phyloP scores from a whole-genome alignment of 768 basidiomycete species.

The Auricularia cornea region DNA sequence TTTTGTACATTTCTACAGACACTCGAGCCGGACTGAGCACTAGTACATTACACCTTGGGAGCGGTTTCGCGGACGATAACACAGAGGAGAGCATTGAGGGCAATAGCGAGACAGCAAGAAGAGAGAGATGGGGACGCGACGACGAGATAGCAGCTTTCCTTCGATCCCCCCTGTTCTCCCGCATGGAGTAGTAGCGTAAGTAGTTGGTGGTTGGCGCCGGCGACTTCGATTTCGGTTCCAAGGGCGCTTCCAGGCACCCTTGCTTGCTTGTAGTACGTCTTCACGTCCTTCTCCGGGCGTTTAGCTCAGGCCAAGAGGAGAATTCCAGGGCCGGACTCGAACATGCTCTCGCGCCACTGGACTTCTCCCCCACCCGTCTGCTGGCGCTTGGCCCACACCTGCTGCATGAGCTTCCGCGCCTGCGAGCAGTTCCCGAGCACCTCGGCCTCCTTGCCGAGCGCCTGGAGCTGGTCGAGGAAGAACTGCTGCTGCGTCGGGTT shows the following conservation, averaged over 20 bases:
- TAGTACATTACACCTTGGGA: too few species aligned
- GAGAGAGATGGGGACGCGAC: too few species aligned
- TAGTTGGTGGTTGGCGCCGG: background rate
- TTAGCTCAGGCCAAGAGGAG: constrained; percentile 61
- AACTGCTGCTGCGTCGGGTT: constrained; percentile 32
- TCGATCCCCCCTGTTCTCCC: background rate
- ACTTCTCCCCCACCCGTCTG: constrained; percentile 27
- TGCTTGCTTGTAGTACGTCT: background rate
- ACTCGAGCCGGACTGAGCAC: too few species aligned
- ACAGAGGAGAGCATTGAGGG: too few species aligned
- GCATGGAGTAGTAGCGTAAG: background rate
- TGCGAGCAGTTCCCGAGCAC: constrained; percentile 58
- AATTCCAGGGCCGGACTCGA: constrained; percentile 26
- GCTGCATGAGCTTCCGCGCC: constrained; percentile 43
- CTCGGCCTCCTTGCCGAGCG: constrained; percentile 36
- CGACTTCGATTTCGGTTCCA: background rate
- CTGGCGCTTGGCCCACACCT: constrained; percentile 46
- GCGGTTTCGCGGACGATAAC: too few species aligned
- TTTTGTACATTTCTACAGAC: too few species aligned
- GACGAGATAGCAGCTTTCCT: too few species aligned
- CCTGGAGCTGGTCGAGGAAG: constrained; percentile 39
- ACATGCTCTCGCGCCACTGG: constrained; percentile 55
- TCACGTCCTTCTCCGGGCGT: background rate
- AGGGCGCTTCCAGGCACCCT: background rate
- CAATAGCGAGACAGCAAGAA: too few species aligned